Evolutionary conservation across 139 green algal species (phyloP).

Genomic region (Ettlia oleoabundans): DNA sequence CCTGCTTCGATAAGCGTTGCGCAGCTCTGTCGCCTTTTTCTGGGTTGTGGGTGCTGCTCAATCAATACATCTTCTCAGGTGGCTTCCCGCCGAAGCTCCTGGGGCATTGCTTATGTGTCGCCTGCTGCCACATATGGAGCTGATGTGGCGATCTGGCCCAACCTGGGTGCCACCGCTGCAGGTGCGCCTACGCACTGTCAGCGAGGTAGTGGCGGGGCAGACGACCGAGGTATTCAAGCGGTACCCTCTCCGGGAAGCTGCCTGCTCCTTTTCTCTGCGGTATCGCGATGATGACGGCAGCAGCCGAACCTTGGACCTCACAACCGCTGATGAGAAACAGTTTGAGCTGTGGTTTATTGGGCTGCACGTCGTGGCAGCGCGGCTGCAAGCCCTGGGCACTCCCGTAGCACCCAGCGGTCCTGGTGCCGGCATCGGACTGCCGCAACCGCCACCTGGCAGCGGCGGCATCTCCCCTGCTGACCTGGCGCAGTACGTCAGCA

Average conservation of each 20-base stretch:
- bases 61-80: neutral
- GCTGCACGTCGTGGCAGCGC: slow-evolving; percentile 41
- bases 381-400: slow-evolving; percentile 10
- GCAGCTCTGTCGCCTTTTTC: neutral
- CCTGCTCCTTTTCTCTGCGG: slow-evolving; percentile 72
- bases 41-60: no score
- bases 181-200: slow-evolving; percentile 45
- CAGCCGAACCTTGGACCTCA: slow-evolving; percentile 75
- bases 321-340: slow-evolving; percentile 51
- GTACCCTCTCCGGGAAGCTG: slow-evolving; percentile 52
- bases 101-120: no score
- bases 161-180: neutral
- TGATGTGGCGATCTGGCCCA: neutral
- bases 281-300: slow-evolving; percentile 66
- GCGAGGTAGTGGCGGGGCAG: slow-evolving; percentile 62
- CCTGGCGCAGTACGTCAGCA: neutral
- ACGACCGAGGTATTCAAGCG: slow-evolving; percentile 70
- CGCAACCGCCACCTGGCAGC: neutral
- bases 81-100: no score
- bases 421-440: neutral
- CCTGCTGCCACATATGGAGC: no score
- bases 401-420: neutral
- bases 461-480: neutral
- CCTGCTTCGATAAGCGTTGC: neutral
- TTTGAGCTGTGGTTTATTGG: slow-evolving; percentile 71